Base-by-base conservation (phyloP, 768 basidiomycete genomes). In the Cantharellus anzutake region DNA sequence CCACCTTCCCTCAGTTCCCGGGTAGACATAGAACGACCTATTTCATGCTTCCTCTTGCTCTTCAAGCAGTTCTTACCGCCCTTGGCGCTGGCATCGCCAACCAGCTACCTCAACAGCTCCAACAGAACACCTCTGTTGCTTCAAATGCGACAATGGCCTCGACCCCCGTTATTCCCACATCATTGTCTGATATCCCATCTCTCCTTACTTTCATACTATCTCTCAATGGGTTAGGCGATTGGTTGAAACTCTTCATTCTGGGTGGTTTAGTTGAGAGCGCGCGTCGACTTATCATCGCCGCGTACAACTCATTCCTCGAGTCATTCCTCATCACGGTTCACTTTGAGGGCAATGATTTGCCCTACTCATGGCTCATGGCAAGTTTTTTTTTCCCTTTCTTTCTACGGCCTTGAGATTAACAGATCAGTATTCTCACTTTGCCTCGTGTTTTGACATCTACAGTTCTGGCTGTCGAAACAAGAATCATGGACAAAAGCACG, bases 341-440 rank as follows among this genome's bases (percentile, higher is more conserved):
- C 40, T 81, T 86, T 58, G 74, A 80, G 1, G 77, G 80, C 3
- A 70, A 75, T 0, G 83, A 86, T 63, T 57, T 65, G n/a, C 73
- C 76, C 60, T 83, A 75, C 64, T 82, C 75, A 42, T 86, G 84
- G 84, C 73, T 86, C 65, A 76, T 84, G 75, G 69, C 75, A 48
- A 48, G 44, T 29, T 29, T 48, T 11, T 11, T 48, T 11, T 48
- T 29, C 20, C 20, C 44, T 48, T 48, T 29, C 29, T 48, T 29
- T 48, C 42, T 40, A 41, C 51, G 42, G 38, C 62, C 38, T 55
- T 48, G 44, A 48, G 20, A 29, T 29, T 29, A 29, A 29, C 20
- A 29, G 20, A 48, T 48, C 44, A 48, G 29, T 48, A 48, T 11
- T 48, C 44, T 29, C 20, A 29, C 20, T 29, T 29, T 29, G 20